Percentiles rank a stretch among this genome's conserved stretches.
Evolutionary conservation across 768 basidiomycete genomes (phyloP).

Genomic region (Ephemerocybe angulata): DNA sequence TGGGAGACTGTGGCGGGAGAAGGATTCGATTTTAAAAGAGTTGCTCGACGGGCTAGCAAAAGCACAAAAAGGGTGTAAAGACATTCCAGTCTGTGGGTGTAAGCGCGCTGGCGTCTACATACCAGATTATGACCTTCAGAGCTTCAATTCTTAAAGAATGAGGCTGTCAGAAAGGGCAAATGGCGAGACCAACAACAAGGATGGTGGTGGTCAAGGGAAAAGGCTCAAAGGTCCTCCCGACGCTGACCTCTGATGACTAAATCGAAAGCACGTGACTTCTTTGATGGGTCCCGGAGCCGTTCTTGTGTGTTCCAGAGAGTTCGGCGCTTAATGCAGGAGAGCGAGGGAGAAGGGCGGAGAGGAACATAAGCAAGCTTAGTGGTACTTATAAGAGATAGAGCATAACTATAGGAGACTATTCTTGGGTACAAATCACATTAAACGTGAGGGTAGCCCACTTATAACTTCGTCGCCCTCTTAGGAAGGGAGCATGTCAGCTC

Average conservation of each 20-base stretch:
- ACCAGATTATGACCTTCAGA: neutral
- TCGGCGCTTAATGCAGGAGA: too few relatives aligned
- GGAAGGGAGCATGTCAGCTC: constrained; percentile 24
- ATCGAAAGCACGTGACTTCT: too few relatives aligned
- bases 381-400: too few relatives aligned
- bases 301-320: too few relatives aligned
- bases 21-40: neutral
- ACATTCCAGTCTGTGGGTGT: neutral
- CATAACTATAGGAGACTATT: too few relatives aligned
- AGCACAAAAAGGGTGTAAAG: neutral
- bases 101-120: neutral
- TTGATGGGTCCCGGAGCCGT: too few relatives aligned
- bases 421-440: constrained; percentile 1
- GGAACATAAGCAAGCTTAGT: too few relatives aligned
- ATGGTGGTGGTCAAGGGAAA: constrained; percentile 12
- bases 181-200: constrained; percentile 4
- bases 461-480: constrained; percentile 2
- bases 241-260: neutral
- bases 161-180: neutral
- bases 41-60: neutral
- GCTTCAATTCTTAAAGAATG: neutral
- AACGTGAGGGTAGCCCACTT: neutral
- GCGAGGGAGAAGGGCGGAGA: too few relatives aligned
- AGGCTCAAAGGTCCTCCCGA: neutral
- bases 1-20: constrained; percentile 3